phyloP scores from a whole-genome alignment of 2,329 filamentous ascomycete genomes.

The Bipolaris zeicola region DNA sequence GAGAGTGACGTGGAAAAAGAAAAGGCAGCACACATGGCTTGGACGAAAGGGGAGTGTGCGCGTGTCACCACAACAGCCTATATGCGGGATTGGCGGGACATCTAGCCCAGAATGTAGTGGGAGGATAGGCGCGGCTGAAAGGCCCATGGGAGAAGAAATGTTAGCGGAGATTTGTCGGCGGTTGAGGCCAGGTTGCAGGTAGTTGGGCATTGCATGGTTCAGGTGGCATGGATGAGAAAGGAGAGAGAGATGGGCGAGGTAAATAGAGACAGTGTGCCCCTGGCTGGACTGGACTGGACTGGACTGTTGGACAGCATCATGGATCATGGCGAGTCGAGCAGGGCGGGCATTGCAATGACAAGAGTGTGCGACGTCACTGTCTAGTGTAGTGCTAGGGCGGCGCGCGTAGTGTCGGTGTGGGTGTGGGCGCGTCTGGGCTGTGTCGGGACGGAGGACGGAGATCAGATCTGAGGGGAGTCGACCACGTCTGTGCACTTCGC shows the following conservation, averaged over 20 bases:
- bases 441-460: slow-evolving; percentile 9
- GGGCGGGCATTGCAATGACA: background rate
- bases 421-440: slow-evolving; percentile 2
- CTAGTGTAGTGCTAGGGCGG: background rate
- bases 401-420: background rate
- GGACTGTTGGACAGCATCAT: background rate
- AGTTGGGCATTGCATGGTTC: background rate
- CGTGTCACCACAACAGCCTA: background rate
- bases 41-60: background rate
- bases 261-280: background rate
- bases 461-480: slow-evolving; percentile 18
- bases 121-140: slow-evolving; percentile 3
- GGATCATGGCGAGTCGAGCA: background rate
- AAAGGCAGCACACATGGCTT: background rate
- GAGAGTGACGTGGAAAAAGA: background rate
- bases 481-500: slow-evolving; percentile 25
- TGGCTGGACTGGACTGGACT: background rate
- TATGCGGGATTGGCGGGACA: slow-evolving; percentile 14
- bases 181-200: slow-evolving; percentile 2
- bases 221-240: background rate
- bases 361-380: slow-evolving; percentile 4
- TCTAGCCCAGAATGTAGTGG: background rate
- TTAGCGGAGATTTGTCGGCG: slow-evolving; percentile 18
- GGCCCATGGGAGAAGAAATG: slow-evolving; percentile 10
- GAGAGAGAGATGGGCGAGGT: too few relatives aligned